These are phyloP conservation scores for Solanum clarkiae DNA, from an alignment of 257 asterid species.

Conservation along the genomic window DNA sequence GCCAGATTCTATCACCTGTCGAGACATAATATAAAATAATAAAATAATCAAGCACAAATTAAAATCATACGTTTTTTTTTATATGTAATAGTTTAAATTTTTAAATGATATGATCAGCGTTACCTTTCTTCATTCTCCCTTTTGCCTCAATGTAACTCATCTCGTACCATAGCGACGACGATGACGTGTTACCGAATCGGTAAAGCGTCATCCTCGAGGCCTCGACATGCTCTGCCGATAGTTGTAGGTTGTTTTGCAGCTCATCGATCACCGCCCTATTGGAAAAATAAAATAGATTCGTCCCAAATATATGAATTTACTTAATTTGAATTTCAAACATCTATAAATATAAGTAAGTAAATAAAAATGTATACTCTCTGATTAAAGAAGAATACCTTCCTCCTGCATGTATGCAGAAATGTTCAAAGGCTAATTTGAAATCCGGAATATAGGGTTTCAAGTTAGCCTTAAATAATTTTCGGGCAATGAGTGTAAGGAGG, in stretches of 20 bases:
- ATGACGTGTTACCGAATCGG: constrained; percentile 59
- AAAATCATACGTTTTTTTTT: neutral
- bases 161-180: constrained; percentile 65
- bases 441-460: constrained; percentile 39
- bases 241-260: constrained; percentile 38
- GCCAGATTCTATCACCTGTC: constrained; percentile 49
- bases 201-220: constrained; percentile 58
- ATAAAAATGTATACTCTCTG: neutral
- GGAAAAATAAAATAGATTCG: neutral
- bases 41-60: neutral
- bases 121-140: constrained; percentile 51
- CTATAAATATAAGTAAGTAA: neutral
- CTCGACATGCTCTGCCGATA: constrained; percentile 52
- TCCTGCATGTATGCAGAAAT: constrained; percentile 65
- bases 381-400: constrained; percentile 18
- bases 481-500: constrained; percentile 13
- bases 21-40: neutral
- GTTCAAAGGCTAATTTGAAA: constrained; percentile 56
- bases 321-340: neutral
- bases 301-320: neutral
- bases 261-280: constrained; percentile 57
- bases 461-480: constrained; percentile 19
- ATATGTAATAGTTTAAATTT: neutral
- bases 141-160: constrained; percentile 57
- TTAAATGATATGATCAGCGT: neutral